Evolutionary conservation across 352 stramenopile species (phyloP).

Genomic region (Phytophthora gonapodyides): DNA sequence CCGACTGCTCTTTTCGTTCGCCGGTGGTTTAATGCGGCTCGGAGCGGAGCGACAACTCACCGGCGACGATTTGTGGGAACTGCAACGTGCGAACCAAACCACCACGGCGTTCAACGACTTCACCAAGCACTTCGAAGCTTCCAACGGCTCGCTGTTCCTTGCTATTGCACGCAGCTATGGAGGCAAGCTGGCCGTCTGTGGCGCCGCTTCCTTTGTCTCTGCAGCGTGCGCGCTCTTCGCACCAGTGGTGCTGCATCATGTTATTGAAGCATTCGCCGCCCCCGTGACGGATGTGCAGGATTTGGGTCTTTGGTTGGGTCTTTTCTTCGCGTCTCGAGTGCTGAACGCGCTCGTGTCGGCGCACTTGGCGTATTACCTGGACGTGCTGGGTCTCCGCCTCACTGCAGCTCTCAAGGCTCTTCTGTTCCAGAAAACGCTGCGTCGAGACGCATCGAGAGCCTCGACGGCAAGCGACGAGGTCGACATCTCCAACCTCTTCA

Average conservation of each 20-base stretch:
- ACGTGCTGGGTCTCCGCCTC: constrained; percentile 36
- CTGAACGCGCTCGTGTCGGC: constrained; percentile 36
- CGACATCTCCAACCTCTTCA: constrained; percentile 51
- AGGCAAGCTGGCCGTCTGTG: constrained; percentile 20
- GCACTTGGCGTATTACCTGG: constrained; percentile 34
- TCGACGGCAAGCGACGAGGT: constrained; percentile 10
- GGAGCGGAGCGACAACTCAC: constrained; percentile 36
- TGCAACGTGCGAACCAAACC: constrained; percentile 30
- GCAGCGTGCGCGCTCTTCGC: constrained; percentile 32
- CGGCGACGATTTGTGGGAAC: constrained; percentile 34
- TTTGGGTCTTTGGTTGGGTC: constrained; percentile 34
- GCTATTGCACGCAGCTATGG: constrained; percentile 35
- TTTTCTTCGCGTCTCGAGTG: constrained; percentile 43
- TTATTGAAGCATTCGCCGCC: constrained; percentile 40
- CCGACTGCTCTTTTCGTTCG: constrained; percentile 38
- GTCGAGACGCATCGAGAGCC: constrained; percentile 15
- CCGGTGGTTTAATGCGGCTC: constrained; percentile 34
- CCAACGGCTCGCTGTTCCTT: constrained; percentile 17
- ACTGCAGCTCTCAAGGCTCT: constrained; percentile 33
- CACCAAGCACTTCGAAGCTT: constrained; percentile 22
- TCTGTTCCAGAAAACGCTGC: constrained; percentile 49
- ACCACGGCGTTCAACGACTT: constrained; percentile 28
- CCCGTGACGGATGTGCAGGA: constrained; percentile 28
- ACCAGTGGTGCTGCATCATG: constrained; percentile 45
- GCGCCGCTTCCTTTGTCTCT: constrained; percentile 22